Conservation (phyloP, 192 early-diverging fungal genomes). For the Umbelopsis sp. region DNA sequence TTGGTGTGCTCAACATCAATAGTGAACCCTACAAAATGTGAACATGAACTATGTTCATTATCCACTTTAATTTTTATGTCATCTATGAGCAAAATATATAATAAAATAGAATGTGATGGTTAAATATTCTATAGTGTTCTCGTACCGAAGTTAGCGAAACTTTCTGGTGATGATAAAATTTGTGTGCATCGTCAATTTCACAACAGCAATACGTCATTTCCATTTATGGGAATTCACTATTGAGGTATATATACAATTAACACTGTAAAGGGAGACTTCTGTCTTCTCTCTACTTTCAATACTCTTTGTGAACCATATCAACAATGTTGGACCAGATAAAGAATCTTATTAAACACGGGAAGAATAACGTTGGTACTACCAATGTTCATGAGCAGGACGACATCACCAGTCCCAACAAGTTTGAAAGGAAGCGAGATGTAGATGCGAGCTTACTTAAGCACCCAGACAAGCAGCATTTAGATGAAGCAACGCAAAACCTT, state of each 20-base stretch:
- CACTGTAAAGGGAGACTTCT: background rate
- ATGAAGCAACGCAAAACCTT: background rate
- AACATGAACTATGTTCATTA: no score
- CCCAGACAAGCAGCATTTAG: background rate
- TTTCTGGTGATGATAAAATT: background rate
- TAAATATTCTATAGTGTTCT: no score
- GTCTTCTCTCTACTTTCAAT: background rate
- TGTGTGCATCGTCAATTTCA: background rate
- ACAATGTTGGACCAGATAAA: slow-evolving; percentile 47
- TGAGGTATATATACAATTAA: background rate
- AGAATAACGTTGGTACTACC: slow-evolving; percentile 37
- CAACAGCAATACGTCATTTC: background rate
- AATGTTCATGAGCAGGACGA: background rate
- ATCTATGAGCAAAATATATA: no score
- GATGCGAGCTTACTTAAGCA: background rate
- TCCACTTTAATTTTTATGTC: no score
- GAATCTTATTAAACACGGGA: slow-evolving; percentile 50
- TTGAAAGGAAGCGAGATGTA: slow-evolving; percentile 18
- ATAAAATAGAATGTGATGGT: no score
- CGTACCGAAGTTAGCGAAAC: no score
- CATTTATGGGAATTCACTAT: background rate
- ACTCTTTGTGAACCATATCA: no score
- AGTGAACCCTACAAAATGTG: no score
- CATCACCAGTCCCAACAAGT: slow-evolving; percentile 26
- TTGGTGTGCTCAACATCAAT: no score